phyloP scores from a whole-genome alignment of 2,329 filamentous ascomycete genomes.

The Aspergillus sp. region DNA sequence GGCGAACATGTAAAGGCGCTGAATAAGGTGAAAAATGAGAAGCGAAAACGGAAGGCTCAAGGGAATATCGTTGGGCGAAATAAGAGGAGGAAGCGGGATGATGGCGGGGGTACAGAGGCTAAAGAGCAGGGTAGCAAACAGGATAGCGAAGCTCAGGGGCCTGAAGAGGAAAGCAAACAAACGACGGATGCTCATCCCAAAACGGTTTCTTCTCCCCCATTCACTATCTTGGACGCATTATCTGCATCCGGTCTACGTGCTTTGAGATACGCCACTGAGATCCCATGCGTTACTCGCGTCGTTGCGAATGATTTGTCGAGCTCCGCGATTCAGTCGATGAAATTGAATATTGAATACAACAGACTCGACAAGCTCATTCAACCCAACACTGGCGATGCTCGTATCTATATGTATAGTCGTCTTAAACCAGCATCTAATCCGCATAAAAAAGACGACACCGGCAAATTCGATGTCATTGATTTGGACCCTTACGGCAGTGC shows the following conservation, averaged over 20 bases:
- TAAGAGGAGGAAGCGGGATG: constrained; percentile 40
- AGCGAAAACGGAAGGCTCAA: constrained; percentile 36
- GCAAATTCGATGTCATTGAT: constrained; percentile 90
- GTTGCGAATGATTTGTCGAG: constrained; percentile 87
- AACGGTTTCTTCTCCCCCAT: constrained; percentile 45
- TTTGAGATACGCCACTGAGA: constrained; percentile 84
- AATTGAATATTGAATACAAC: constrained; percentile 83
- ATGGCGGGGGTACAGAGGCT: constrained; percentile 17
- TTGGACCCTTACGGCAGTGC: constrained; percentile 95
- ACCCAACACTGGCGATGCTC: constrained; percentile 76
- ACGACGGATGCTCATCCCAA: constrained; percentile 23
- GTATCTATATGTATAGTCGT: constrained; percentile 84
- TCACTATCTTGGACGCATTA: constrained; percentile 90
- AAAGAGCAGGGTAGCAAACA: constrained; percentile 19
- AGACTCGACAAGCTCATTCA: constrained; percentile 68
- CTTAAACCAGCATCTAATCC: constrained; percentile 45
- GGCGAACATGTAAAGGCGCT: constrained; percentile 64
- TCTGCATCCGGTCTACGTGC: constrained; percentile 92
- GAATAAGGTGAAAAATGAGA: constrained; percentile 51
- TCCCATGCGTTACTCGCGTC: constrained; percentile 77
- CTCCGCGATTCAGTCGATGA: constrained; percentile 76
- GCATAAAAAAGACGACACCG: constrained; percentile 38
- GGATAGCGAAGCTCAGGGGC: constrained; percentile 22
- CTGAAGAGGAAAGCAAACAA: constrained; percentile 9
- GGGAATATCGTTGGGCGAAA: constrained; percentile 33